phyloP scores from a whole-genome alignment of 2,329 filamentous ascomycete species.

The Plectosphaerella plurivora region DNA sequence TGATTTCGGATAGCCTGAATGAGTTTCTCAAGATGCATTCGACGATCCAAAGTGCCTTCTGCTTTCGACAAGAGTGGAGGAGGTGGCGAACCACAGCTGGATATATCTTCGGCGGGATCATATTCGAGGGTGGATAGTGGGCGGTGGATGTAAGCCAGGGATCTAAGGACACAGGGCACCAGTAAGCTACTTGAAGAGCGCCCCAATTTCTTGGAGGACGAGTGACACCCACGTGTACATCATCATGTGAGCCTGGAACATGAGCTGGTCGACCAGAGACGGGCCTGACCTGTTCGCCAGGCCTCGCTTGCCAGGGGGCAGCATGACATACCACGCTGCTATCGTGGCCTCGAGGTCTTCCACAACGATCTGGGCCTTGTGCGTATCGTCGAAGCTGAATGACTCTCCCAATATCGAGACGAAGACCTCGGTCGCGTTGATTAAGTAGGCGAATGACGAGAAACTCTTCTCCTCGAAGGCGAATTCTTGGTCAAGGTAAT shows the following conservation, averaged over 20 bases:
- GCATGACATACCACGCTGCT: conserved; percentile 1
- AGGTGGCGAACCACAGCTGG: conserved; percentile 27
- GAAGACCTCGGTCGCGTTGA: conserved; percentile 42
- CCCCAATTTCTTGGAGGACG: not conserved
- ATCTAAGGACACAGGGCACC: not conserved
- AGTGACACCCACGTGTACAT: conserved; percentile 16
- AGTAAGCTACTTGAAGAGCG: not conserved
- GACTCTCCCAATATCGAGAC: not conserved
- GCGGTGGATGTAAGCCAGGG: conserved; percentile 24
- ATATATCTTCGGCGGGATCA: conserved; percentile 30
- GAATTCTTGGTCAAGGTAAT: conserved; percentile 60
- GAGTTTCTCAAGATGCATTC: conserved; percentile 17
- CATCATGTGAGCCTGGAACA: conserved; percentile 21
- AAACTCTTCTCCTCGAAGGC: conserved; percentile 48
- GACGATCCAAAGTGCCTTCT: not conserved
- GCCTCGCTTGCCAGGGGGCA: conserved; percentile 13
- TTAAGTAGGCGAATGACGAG: conserved; percentile 63
- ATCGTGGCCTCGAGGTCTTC: not conserved
- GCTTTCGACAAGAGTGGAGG: conserved; percentile 2
- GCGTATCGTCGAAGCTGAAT: not conserved
- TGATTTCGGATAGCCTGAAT: conserved; percentile 11
- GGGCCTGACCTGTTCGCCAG: conserved; percentile 23
- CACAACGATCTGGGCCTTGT: not conserved
- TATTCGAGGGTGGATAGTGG: conserved; percentile 33
- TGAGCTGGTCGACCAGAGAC: conserved; percentile 22